Base-by-base conservation (phyloP, 164 flowering plant species). In the Pachysandra terminalis region DNA sequence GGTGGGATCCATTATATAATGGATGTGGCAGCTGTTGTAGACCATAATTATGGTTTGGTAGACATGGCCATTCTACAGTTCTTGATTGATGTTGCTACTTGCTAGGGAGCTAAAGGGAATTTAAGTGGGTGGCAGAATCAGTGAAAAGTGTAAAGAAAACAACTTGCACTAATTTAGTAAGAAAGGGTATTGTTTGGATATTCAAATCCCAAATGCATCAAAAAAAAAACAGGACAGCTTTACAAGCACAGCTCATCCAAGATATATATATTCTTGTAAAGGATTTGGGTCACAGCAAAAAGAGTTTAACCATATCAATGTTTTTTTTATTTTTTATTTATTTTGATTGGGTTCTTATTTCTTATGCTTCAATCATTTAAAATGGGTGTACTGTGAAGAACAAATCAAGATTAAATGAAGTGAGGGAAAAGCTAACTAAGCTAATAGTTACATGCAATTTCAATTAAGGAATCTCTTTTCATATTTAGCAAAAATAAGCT, bases 361-460 rank as follows among this genome's bases (percentile, higher is more conserved):
- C 71, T 73, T 73, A 67, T 73, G 67, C 75, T 63, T 56, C 63
- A 62, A 48, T 67, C 71, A 67, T 64, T 70, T 55, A 55, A 9
- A 32, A 60, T 6, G 28, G 52, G 14, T 14, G 12, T 21, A 5
- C 0, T 26, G 16, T 37, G 60, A 68, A 53, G 32, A 22, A 49
- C 26, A 59, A 21, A 59, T 63, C 61, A 56, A 55, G 21, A 56
- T 22, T 49, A 27, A 14, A 63, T 16, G 6, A 56, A 9, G 32
- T 27, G 22, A 61, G 51, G 40, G 51, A 28, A 28, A 17, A 59
- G 17, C 21, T 28, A 21, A 19, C 2, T 17, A 9, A n/a, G 16
- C n/a, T 19, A 41, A 21, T 56, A 56, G 21, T 22, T 25, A 56
- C 24, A n/a, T n/a, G n/a, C n/a, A 21, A 22, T 6, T 28, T 13